Percentiles rank a stretch among this genome's conserved stretches.
Conservation (phyloP, 768 basidiomycete genomes). For the Rhodocollybia butyracea region DNA sequence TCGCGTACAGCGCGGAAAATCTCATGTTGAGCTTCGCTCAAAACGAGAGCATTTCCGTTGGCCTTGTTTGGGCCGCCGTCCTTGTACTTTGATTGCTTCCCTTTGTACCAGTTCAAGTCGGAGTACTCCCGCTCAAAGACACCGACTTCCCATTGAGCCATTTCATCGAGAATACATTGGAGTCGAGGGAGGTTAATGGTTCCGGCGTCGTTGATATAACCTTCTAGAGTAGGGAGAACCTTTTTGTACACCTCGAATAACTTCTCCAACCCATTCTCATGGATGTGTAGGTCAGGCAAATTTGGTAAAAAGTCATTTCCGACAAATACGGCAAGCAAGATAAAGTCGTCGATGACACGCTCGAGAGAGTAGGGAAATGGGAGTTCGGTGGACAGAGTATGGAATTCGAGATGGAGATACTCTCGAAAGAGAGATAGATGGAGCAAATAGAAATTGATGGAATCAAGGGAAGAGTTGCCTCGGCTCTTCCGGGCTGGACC, state of each 20-base stretch:
- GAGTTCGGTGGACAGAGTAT: slow-evolving; percentile 58
- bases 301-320: slow-evolving; percentile 98
- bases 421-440: slow-evolving; percentile 95
- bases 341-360: slow-evolving; percentile 96
- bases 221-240: slow-evolving; percentile 79
- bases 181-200: slow-evolving; percentile 75
- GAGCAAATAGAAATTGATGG: slow-evolving; percentile 90
- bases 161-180: slow-evolving; percentile 85
- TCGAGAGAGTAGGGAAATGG: slow-evolving; percentile 88
- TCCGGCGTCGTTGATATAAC: slow-evolving; percentile 91
- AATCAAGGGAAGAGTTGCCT: slow-evolving; percentile 55
- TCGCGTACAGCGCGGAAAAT: slow-evolving; percentile 77
- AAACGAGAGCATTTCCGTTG: slow-evolving; percentile 34
- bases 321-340: slow-evolving; percentile 93
- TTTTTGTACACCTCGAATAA: slow-evolving; percentile 96
- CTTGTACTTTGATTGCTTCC: slow-evolving; percentile 79
- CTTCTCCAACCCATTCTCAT: slow-evolving; percentile 91
- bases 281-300: slow-evolving; percentile 94
- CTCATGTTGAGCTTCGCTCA: slow-evolving; percentile 70
- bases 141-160: slow-evolving; percentile 85
- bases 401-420: slow-evolving; percentile 96
- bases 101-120: slow-evolving; percentile 91
- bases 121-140: slow-evolving; percentile 90
- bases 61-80: slow-evolving; percentile 56
- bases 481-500: slow-evolving; percentile 80